Percentiles rank a stretch among this genome's conserved stretches.
Conservation (phyloP, 768 basidiomycete species). For the Multifurca ochricompacta region DNA sequence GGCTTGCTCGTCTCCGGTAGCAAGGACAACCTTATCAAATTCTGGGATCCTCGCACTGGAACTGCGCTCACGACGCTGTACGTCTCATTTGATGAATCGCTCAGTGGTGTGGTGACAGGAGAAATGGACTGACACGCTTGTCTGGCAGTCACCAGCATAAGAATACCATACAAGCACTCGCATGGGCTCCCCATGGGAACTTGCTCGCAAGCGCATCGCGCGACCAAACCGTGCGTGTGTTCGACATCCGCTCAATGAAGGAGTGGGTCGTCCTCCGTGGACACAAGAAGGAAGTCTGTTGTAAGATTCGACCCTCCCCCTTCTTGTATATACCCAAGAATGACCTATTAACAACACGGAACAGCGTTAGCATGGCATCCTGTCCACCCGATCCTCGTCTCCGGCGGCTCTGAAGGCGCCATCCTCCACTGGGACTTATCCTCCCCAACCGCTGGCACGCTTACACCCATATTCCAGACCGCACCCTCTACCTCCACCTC, state of each 20-base stretch:
- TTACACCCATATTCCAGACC: background rate
- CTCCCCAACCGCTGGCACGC: conserved; percentile 47
- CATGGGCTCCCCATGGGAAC: conserved; percentile 94
- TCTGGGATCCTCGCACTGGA: conserved; percentile 96
- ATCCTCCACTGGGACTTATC: conserved; percentile 92
- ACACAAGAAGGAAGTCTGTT: conserved; percentile 99
- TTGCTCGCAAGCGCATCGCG: conserved; percentile 90
- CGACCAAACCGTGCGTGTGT: conserved; percentile 91
- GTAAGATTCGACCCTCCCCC: no score
- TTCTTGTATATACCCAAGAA: no score
- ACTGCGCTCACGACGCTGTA: conserved; percentile 87
- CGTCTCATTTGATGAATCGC: conserved; percentile 25
- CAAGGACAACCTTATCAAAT: conserved; percentile 97
- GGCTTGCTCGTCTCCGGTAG: conserved; percentile 91
- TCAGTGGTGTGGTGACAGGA: no score
- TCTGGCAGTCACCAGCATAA: conserved; percentile 82
- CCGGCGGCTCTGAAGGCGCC: conserved; percentile 90
- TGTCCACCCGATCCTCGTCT: conserved; percentile 82
- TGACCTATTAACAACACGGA: no score
- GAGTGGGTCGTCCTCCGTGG: conserved; percentile 88
- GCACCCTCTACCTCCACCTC: background rate
- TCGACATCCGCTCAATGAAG: conserved; percentile 98
- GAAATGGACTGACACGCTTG: background rate
- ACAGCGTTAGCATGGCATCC: conserved; percentile 95
- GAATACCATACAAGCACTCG: conserved; percentile 87